Percentiles rank a stretch among this genome's conserved stretches.
phyloP scores from a whole-genome alignment of 2,329 filamentous ascomycete species.

The Microsporum canis region DNA sequence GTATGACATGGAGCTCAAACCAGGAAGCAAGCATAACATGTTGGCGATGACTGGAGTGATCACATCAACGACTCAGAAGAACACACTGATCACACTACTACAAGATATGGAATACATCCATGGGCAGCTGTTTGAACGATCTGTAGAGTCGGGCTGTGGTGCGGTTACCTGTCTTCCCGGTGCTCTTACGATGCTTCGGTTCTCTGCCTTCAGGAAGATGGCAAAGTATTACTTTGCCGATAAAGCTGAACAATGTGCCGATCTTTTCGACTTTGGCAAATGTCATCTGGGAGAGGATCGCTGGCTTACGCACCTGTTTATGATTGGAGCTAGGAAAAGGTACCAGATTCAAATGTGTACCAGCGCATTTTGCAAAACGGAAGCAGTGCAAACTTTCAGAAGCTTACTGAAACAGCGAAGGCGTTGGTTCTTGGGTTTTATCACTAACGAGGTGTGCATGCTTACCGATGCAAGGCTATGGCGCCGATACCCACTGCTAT shows the following conservation, averaged over 20 bases:
- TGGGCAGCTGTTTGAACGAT: constrained; percentile 89
- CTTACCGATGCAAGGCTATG: constrained; percentile 86
- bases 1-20: constrained; percentile 96
- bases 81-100: constrained; percentile 78
- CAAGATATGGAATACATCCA: constrained; percentile 99
- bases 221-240: constrained; percentile 98
- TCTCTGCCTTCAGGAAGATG: constrained; percentile 93
- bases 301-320: constrained; percentile 96
- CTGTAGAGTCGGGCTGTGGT: constrained; percentile 87
- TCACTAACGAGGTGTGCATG: constrained; percentile 98
- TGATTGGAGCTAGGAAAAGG: constrained; percentile 86
- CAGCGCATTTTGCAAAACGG: constrained; percentile 95
- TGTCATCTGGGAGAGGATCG: constrained; percentile 90
- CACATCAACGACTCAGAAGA: constrained; percentile 80
- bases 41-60: constrained; percentile 96
- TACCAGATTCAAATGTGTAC: constrained; percentile 98
- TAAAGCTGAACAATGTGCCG: constrained; percentile 88
- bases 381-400: constrained; percentile 78
- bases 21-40: constrained; percentile 84
- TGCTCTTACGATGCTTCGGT: constrained; percentile 87
- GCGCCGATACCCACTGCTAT: constrained; percentile 78
- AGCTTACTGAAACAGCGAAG: constrained; percentile 88
- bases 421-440: constrained; percentile 92
- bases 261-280: constrained; percentile 94
- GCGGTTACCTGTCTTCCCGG: constrained; percentile 91